Conservation (phyloP, 257 asterid species). For the Mentha longifolia region DNA sequence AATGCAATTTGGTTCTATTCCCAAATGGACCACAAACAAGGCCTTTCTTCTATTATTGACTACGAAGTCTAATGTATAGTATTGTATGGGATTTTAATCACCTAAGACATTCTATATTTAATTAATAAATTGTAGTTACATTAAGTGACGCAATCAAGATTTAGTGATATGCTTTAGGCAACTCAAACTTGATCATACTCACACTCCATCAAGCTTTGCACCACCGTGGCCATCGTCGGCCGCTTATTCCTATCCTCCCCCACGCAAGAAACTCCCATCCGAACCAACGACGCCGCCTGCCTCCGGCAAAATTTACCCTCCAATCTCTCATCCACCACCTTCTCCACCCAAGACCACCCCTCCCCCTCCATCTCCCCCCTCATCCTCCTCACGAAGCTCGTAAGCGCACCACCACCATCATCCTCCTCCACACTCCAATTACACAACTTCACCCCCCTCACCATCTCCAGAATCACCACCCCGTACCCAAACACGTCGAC, state of each 20-base stretch:
- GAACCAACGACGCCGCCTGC: constrained; percentile 51
- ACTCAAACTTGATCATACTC: constrained; percentile 35
- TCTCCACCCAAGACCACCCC: constrained; percentile 69
- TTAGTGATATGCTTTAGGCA: too few species aligned
- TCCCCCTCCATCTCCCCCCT: constrained; percentile 27
- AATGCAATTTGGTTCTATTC: too few species aligned
- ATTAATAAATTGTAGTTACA: too few species aligned
- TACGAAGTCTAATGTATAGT: too few species aligned
- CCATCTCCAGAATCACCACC: too few species aligned
- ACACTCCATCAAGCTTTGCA: constrained; percentile 52
- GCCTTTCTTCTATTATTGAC: too few species aligned
- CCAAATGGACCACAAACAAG: too few species aligned
- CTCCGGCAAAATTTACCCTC: constrained; percentile 51
- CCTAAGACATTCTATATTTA: too few species aligned
- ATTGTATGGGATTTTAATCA: too few species aligned
- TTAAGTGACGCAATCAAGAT: too few species aligned
- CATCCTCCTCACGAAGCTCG: constrained; percentile 35
- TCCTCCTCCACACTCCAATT: constrained; percentile 50
- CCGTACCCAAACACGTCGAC: too few species aligned
- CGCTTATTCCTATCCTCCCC: constrained; percentile 68
- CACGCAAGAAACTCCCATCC: too few species aligned
- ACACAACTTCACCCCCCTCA: constrained; percentile 52
- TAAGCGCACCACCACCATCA: constrained; percentile 43
- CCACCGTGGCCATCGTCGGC: constrained; percentile 75
- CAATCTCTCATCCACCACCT: constrained; percentile 64